phyloP scores from a whole-genome alignment of 768 basidiomycete species.

The Wakefieldia striispora region DNA sequence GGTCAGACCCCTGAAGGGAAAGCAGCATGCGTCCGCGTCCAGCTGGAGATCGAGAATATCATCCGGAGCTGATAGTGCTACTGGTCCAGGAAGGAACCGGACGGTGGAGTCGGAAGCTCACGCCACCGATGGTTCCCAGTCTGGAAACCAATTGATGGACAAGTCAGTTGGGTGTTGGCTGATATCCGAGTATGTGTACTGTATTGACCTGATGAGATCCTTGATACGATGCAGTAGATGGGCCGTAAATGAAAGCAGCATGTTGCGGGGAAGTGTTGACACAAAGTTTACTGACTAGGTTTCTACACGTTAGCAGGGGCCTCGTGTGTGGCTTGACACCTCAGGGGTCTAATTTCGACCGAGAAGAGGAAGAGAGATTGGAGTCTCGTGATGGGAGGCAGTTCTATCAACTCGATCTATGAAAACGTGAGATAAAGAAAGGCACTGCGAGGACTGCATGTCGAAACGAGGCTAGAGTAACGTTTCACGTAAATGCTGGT shows the following conservation, averaged over 20 bases:
- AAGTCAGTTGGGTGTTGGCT: constrained; percentile 10
- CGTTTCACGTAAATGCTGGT: constrained; percentile 11
- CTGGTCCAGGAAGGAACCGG: constrained; percentile 11
- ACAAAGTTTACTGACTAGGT: constrained; percentile 19
- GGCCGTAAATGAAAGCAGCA: constrained; percentile 24
- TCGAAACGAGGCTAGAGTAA: background rate
- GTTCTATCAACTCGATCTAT: constrained; percentile 20
- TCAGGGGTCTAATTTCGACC: constrained; percentile 11
- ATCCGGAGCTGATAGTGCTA: constrained; percentile 32
- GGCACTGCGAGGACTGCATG: background rate
- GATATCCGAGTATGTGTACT: constrained; percentile 15
- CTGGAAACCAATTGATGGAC: constrained; percentile 5
- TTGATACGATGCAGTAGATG: constrained; percentile 4
- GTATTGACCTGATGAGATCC: constrained; percentile 5
- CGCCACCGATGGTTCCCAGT: constrained; percentile 16
- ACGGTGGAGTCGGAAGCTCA: background rate
- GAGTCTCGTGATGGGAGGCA: constrained; percentile 2
- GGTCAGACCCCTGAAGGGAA: constrained; percentile 59
- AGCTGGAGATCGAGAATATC: constrained; percentile 66
- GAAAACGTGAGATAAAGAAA: constrained; percentile 11
- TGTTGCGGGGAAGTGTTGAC: constrained; percentile 28
- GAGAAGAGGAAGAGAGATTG: background rate
- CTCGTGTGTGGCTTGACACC: constrained; percentile 18
- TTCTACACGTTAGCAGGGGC: constrained; percentile 3
- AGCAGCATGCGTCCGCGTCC: constrained; percentile 61